Evolutionary conservation across 2,329 filamentous ascomycete species (phyloP).

Genomic region (Aspergillus niger): DNA sequence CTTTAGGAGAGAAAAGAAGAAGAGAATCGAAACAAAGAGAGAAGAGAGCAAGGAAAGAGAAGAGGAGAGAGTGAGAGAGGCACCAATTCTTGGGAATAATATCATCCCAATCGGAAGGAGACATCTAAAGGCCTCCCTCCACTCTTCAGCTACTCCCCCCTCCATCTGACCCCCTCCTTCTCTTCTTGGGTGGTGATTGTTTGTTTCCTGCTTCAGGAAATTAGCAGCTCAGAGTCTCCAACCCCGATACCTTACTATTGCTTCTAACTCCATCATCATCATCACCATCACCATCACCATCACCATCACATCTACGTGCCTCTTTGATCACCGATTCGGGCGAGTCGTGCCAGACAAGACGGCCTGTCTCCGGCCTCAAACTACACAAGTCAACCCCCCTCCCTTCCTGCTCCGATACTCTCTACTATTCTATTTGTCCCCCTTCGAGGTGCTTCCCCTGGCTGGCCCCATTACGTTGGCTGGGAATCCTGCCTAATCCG

Average conservation of each 20-base stretch:
- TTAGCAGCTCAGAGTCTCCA: background rate
- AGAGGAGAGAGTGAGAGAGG: slow-evolving; percentile 7
- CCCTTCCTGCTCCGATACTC: background rate
- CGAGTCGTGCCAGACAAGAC: no score
- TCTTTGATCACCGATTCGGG: no score
- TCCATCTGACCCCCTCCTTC: background rate
- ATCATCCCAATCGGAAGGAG: slow-evolving; percentile 2
- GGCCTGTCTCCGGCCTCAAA: no score
- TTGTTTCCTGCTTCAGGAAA: background rate
- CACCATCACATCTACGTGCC: no score
- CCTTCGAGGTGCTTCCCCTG: background rate
- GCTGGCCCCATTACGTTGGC: background rate
- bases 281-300: background rate
- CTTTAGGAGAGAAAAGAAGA: no score
- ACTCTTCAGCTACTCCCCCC: background rate
- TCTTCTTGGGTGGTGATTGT: background rate
- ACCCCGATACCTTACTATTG: background rate
- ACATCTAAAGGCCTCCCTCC: background rate
- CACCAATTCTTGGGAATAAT: slow-evolving; percentile 13
- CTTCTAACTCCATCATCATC: background rate
- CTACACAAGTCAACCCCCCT: background rate
- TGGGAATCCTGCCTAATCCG: background rate
- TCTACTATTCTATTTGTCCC: background rate
- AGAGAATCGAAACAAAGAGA: background rate
- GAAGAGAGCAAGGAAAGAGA: slow-evolving; percentile 4